phyloP scores from a whole-genome alignment of 2,329 filamentous ascomycete genomes.

The Scytalidium sp. region DNA sequence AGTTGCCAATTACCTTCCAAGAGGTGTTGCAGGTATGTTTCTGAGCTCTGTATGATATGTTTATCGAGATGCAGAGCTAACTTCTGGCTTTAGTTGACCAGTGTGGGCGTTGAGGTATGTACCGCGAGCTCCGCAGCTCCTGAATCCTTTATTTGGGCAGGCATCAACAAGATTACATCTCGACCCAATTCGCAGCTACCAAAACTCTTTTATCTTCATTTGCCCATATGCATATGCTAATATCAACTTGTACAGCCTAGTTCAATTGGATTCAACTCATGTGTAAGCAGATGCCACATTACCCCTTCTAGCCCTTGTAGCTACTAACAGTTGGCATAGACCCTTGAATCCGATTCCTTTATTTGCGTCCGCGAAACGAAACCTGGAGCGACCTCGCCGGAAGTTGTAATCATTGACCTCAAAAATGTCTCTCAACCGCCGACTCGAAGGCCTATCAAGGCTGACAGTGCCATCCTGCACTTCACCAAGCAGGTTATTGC shows the following conservation, averaged over 20 bases:
- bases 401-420: conserved; percentile 96
- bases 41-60: conserved; percentile 79
- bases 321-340: conserved; percentile 50
- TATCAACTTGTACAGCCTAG: conserved; percentile 47
- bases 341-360: conserved; percentile 94
- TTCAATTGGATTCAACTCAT: conserved; percentile 84
- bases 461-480: conserved; percentile 99
- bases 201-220: conserved; percentile 2
- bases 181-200: background rate
- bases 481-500: conserved; percentile 95
- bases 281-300: conserved; percentile 53
- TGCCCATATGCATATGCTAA: conserved; percentile 16
- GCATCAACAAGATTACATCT: conserved; percentile 14
- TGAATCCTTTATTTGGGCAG: conserved; percentile 12
- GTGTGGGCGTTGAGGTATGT: conserved; percentile 51
- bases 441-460: conserved; percentile 92
- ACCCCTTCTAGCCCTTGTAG: conserved; percentile 7
- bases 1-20: conserved; percentile 88
- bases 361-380: conserved; percentile 97
- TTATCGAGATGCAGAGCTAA: conserved; percentile 57
- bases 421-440: conserved; percentile 67
- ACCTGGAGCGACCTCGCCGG: conserved; percentile 76
- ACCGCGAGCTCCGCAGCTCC: conserved; percentile 13
- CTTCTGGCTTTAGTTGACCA: conserved; percentile 42
- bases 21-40: conserved; percentile 86